phyloP scores from a whole-genome alignment of 441 rosid species.

The Viola pubescens region DNA sequence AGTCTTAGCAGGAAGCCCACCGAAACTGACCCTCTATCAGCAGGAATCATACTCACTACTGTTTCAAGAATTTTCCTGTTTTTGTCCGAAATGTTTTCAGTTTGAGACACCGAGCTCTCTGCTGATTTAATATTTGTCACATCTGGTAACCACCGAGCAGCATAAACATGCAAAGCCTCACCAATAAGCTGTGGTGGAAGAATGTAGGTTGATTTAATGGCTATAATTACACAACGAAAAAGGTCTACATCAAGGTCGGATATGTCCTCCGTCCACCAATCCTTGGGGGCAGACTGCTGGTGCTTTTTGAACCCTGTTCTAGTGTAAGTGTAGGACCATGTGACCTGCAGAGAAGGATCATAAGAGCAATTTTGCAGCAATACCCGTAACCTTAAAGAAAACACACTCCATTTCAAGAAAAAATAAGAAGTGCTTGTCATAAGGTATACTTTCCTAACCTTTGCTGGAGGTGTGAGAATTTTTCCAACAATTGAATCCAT shows the following conservation, averaged over 20 bases:
- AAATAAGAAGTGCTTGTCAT: background rate
- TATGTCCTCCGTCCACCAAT: slow-evolving; percentile 99
- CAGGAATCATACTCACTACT: slow-evolving; percentile 75
- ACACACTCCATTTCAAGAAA: background rate
- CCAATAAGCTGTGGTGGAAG: slow-evolving; percentile 81
- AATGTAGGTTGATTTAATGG: slow-evolving; percentile 53
- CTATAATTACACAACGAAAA: slow-evolving; percentile 61
- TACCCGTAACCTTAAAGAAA: background rate
- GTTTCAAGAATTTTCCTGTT: slow-evolving; percentile 57
- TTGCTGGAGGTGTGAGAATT: slow-evolving; percentile 58
- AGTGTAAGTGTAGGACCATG: slow-evolving; percentile 91
- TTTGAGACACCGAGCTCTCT: slow-evolving; percentile 39
- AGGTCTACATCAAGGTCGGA: slow-evolving; percentile 87
- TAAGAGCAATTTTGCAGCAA: background rate
- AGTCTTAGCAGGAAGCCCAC: slow-evolving; percentile 76
- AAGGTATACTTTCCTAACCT: slow-evolving; percentile 34
- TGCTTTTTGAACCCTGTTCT: slow-evolving; percentile 65
- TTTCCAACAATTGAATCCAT: slow-evolving; percentile 75
- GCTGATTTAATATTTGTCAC: slow-evolving; percentile 36
- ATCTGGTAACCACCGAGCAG: slow-evolving; percentile 86
- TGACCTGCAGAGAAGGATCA: slow-evolving; percentile 42
- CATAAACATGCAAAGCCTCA: slow-evolving; percentile 94
- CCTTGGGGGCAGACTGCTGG: slow-evolving; percentile 69
- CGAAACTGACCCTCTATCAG: slow-evolving; percentile 82
- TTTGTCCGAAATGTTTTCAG: slow-evolving; percentile 38